Percentiles rank a stretch among this genome's conserved stretches.
phyloP scores from a whole-genome alignment of 495 filamentous ascomycete genomes.

The Evernia prunastri region DNA sequence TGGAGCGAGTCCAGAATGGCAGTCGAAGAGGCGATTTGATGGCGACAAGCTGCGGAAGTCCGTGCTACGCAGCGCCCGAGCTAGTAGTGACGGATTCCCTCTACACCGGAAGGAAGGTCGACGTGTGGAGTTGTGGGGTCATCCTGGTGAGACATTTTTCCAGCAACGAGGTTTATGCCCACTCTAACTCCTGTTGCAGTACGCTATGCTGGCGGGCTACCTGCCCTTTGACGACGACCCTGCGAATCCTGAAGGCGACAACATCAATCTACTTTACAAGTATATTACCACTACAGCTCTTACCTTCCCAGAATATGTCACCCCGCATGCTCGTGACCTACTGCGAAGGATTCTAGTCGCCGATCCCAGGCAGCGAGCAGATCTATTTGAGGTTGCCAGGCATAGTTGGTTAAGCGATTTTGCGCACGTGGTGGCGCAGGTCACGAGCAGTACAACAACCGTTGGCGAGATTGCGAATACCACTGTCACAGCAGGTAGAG shows the following conservation, averaged over 20 bases:
- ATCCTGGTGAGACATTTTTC: constrained; percentile 69
- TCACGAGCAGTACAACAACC: constrained; percentile 89
- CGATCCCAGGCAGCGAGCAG: constrained; percentile 87
- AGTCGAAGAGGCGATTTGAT: constrained; percentile 62
- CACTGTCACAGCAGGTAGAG: constrained; percentile 60
- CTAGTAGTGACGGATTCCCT: constrained; percentile 95
- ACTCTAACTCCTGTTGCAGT: constrained; percentile 47
- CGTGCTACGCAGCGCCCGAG: constrained; percentile 94
- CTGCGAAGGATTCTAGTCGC: constrained; percentile 92
- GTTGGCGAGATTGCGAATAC: constrained; percentile 78
- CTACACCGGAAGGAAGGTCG: constrained; percentile 95
- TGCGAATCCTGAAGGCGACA: constrained; percentile 96
- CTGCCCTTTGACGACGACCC: constrained; percentile 99
- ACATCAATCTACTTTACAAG: constrained; percentile 98
- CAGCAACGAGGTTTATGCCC: neutral
- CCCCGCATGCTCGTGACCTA: constrained; percentile 90
- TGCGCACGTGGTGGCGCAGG: constrained; percentile 87
- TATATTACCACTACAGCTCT: constrained; percentile 97
- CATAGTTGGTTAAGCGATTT: constrained; percentile 99
- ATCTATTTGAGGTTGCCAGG: constrained; percentile 93
- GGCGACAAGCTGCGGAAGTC: constrained; percentile 54
- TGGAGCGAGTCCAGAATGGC: constrained; percentile 79
- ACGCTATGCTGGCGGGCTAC: constrained; percentile 97
- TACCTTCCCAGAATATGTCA: constrained; percentile 98
- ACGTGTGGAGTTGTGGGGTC: constrained; percentile 99